Base-by-base conservation (phyloP, 345 rosid species). In the Eucalyptus melliodora region DNA sequence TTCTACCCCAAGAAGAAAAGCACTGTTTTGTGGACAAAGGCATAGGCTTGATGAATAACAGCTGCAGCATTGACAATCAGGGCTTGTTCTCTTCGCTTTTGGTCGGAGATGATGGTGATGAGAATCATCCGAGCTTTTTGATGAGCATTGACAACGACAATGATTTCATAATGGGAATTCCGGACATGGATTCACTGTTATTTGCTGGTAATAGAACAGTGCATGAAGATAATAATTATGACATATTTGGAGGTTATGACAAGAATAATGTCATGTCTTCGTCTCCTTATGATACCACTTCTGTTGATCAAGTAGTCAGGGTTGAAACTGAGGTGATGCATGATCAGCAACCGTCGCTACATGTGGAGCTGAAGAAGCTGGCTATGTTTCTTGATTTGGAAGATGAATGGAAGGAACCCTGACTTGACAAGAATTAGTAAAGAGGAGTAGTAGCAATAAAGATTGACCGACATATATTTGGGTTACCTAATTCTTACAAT, bases 371-470 rank as follows among this genome's bases (percentile, higher is more conserved):
- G 55, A 82, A 88, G 80, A 67, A 50, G 83, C 31, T 86, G 83
- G 50, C 91, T 60, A 86, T 55, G 23, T 86, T 90, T 50, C 67
- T 90, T 31, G 91, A 90, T 90, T 65, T 90, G 42, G 91, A 88
- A 50, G 89, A 86, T 67, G 49, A 86, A 51, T 65, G 47, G 47
- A 53, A 19, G 56, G 56, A 53, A 53, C 56, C 56, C 56, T 53
- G 56, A 21, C 13, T 77, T 77, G 30, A 77, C 30, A 40, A 3
- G 42, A 77, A 10, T 77, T 5, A 12, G 12, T 21, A 37, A 77
- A 11, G 15, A 11, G 85, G 23, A 77, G 16, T 6, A 40, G 47
- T 77, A 21, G 30, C 27, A 40, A 26, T 21, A 23, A 77, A 37
- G 30, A 77, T 40, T 40, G 85, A 77, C 30, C 82, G 44, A 72